Evolutionary conservation across 192 early-diverging fungal genomes (phyloP).

Genomic region (Backusella australiensis): DNA sequence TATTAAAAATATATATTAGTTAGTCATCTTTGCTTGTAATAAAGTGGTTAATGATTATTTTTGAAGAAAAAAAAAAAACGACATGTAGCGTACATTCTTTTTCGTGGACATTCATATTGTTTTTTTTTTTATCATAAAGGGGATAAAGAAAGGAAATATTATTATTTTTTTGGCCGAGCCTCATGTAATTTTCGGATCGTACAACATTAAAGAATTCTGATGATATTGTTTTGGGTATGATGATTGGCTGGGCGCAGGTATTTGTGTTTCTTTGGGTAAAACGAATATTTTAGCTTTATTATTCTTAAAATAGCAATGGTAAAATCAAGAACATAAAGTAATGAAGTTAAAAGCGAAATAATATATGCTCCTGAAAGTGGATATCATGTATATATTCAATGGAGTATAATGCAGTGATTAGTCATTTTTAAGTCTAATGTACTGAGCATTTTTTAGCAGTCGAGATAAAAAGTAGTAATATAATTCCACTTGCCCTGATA

Average conservation of each 20-base stretch:
- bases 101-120: not conserved
- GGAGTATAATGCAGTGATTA: too few species aligned
- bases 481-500: too few species aligned
- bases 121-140: not conserved
- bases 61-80: not conserved
- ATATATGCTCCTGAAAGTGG: too few species aligned
- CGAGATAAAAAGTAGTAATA: too few species aligned
- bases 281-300: not conserved
- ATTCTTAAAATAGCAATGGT: not conserved
- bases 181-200: not conserved
- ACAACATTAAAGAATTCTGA: not conserved
- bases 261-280: not conserved
- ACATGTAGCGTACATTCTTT: not conserved
- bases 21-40: not conserved
- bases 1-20: not conserved
- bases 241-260: not conserved
- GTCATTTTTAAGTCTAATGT: too few species aligned
- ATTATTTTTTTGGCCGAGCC: not conserved
- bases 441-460: too few species aligned
- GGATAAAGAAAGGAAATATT: not conserved
- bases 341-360: not conserved
- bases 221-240: not conserved
- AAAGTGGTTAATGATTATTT: not conserved
- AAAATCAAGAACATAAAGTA: not conserved
- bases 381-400: too few species aligned